phyloP scores from a whole-genome alignment of 257 asterid genomes.

The Nicotiana knightiana region DNA sequence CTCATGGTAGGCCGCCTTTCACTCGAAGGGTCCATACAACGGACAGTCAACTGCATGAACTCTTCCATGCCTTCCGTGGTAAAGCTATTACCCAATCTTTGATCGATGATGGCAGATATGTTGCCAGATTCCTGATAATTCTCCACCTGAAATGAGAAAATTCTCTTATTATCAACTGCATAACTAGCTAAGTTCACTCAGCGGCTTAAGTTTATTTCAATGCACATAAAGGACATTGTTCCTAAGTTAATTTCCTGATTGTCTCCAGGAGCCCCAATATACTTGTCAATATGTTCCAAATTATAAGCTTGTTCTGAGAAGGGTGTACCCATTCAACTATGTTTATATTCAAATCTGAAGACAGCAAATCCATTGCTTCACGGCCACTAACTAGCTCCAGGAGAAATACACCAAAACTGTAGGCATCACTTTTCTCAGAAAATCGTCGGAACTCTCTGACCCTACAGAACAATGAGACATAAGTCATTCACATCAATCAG shows the following conservation, averaged over 20 bases:
- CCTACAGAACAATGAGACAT: slow-evolving; percentile 35
- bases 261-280: background rate
- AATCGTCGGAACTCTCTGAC: slow-evolving; percentile 77
- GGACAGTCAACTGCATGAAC: slow-evolving; percentile 49
- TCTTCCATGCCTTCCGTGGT: slow-evolving; percentile 87
- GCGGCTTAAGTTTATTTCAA: background rate
- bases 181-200: background rate
- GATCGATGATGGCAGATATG: slow-evolving; percentile 52
- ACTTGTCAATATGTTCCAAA: background rate
- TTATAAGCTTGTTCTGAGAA: background rate
- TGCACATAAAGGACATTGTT: background rate
- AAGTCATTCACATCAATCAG: slow-evolving; percentile 7
- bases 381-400: slow-evolving; percentile 81
- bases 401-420: slow-evolving; percentile 86
- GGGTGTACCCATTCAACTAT: slow-evolving; percentile 69
- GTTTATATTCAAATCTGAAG: slow-evolving; percentile 48
- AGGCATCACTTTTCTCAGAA: slow-evolving; percentile 86
- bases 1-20: slow-evolving; percentile 77
- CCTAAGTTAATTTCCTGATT: background rate
- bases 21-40: slow-evolving; percentile 59
- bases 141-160: slow-evolving; percentile 44
- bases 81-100: slow-evolving; percentile 67
- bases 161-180: background rate
- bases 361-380: slow-evolving; percentile 52
- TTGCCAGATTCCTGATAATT: slow-evolving; percentile 56